Conservation (phyloP, 805 yeast species). For the Lachancea lanzarotensis region DNA sequence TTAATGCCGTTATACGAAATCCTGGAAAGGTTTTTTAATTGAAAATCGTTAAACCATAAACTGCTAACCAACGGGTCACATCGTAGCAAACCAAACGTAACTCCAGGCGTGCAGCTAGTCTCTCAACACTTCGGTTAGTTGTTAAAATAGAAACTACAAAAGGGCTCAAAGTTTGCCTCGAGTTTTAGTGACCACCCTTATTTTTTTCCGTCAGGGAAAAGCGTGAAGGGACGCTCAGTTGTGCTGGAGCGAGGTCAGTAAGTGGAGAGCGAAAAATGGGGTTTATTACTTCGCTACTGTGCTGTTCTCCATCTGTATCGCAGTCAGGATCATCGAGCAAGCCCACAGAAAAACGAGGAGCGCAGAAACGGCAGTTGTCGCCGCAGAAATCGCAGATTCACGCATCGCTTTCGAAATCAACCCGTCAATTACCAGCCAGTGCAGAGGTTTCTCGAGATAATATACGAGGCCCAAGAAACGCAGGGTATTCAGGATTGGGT, state of each 20-base stretch:
- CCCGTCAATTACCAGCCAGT: constrained; percentile 11
- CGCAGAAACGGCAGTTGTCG: constrained; percentile 1
- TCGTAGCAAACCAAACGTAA: background rate
- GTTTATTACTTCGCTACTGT: constrained; percentile 32
- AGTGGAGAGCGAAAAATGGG: constrained; percentile 27
- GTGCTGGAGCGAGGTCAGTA: background rate
- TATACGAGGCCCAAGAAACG: background rate
- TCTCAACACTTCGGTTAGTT: background rate
- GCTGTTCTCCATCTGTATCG: constrained; percentile 24
- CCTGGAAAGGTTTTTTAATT: background rate
- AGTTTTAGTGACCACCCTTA: background rate
- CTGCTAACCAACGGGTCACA: background rate
- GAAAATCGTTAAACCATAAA: background rate
- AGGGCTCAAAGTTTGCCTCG: background rate
- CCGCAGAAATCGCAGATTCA: constrained; percentile 12
- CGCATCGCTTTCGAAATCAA: constrained; percentile 15
- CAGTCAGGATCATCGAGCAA: constrained; percentile 6
- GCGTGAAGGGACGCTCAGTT: background rate
- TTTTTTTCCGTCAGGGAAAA: background rate
- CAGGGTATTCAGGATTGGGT: background rate
- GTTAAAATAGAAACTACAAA: background rate
- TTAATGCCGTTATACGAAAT: background rate
- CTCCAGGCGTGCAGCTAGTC: background rate
- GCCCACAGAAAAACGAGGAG: constrained; percentile 5
- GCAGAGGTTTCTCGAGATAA: background rate